phyloP scores from a whole-genome alignment of 2,329 filamentous ascomycete species.

The Aspergillus quadricinctus region DNA sequence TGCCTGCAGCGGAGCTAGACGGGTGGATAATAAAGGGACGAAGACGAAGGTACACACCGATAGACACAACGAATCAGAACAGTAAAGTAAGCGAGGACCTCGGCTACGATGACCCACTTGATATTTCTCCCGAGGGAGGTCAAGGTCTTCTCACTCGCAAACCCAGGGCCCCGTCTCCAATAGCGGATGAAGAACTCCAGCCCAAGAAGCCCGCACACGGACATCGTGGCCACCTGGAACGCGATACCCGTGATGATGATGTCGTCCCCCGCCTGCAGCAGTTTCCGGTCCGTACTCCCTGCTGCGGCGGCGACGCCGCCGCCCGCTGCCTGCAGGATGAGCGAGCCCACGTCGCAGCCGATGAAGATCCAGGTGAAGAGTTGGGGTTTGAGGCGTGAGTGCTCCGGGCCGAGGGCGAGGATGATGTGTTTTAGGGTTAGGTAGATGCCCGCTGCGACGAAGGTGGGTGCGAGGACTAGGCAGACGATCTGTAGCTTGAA shows the following conservation, averaged over 20 bases:
- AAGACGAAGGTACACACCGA: no score
- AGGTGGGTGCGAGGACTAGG: constrained; percentile 55
- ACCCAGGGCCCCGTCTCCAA: constrained; percentile 19
- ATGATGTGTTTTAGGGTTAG: constrained; percentile 55
- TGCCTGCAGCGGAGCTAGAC: not conserved
- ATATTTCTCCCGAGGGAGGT: constrained; percentile 18
- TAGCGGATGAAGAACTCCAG: constrained; percentile 44
- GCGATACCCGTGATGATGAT: constrained; percentile 57
- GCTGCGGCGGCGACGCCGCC: constrained; percentile 55
- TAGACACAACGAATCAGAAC: constrained; percentile 43
- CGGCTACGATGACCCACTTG: constrained; percentile 23
- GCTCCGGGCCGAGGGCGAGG: constrained; percentile 49
- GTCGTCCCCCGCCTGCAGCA: constrained; percentile 48
- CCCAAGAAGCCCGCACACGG: constrained; percentile 32
- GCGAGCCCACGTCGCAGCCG: constrained; percentile 54
- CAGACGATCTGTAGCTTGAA: constrained; percentile 55
- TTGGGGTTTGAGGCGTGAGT: constrained; percentile 45
- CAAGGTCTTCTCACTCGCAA: constrained; percentile 23
- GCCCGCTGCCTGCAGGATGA: constrained; percentile 56
- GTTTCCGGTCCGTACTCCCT: constrained; percentile 28
- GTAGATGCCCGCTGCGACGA: constrained; percentile 53
- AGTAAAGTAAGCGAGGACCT: constrained; percentile 35
- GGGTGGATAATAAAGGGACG: no score
- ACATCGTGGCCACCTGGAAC: constrained; percentile 52
- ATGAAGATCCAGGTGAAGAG: constrained; percentile 59